phyloP scores from a whole-genome alignment of 176 grass and related monocot species.

The Melocanna baccifera region DNA sequence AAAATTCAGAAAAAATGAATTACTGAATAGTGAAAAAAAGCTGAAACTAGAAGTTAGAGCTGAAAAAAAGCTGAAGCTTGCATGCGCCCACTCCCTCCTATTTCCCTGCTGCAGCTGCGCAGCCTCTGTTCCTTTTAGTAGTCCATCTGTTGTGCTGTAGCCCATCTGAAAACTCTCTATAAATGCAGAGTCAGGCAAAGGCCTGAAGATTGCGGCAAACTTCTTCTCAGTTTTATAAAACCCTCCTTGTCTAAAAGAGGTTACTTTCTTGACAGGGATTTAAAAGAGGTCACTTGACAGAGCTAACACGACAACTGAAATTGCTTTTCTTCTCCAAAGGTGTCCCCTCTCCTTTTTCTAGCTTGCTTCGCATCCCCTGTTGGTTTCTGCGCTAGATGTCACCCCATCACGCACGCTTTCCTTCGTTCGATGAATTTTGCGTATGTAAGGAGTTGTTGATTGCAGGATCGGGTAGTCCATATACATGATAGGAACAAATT shows the following conservation, averaged over 20 bases:
- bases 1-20: no score
- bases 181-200: no score
- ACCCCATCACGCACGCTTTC: background rate
- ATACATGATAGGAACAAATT: background rate
- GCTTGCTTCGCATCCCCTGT: background rate
- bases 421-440: background rate
- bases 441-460: background rate
- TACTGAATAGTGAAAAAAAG: no score
- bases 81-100: no score
- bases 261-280: slow-evolving; percentile 23
- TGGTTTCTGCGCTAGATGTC: slow-evolving; percentile 10
- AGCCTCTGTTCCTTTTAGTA: no score
- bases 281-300: background rate
- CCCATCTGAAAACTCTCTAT: no score
- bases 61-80: no score
- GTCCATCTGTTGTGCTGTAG: no score
- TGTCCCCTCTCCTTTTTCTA: background rate
- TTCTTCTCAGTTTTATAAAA: no score
- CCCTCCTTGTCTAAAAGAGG: background rate
- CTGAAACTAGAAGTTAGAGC: no score
- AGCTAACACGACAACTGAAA: slow-evolving; percentile 10
- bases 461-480: background rate
- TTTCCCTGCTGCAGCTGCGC: no score
- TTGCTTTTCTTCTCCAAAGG: background rate
- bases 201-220: no score